These are phyloP conservation scores for Ascocoryne sarcoides DNA, from an alignment of 2,329 filamentous ascomycete genomes.

Conservation along the genomic window DNA sequence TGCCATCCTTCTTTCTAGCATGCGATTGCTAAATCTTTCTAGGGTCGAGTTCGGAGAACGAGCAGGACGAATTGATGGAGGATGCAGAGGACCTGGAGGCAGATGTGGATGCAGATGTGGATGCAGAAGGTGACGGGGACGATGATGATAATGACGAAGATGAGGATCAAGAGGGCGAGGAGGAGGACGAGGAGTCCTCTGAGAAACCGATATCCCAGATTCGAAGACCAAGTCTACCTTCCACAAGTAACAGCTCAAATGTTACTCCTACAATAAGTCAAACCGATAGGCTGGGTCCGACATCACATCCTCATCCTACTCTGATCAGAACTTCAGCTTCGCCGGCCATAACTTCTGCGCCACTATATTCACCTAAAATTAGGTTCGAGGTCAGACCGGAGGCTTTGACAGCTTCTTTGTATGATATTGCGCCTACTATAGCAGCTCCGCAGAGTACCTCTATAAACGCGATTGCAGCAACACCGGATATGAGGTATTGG, in stretches of 20 bases:
- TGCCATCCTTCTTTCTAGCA: no score
- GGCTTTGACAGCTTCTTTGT: slow-evolving; percentile 68
- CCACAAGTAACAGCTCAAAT: slow-evolving; percentile 24
- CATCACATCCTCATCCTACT: slow-evolving; percentile 24
- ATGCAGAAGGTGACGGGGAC: slow-evolving; percentile 28
- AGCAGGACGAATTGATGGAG: slow-evolving; percentile 52
- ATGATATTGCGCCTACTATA: slow-evolving; percentile 96
- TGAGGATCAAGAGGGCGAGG: slow-evolving; percentile 34
- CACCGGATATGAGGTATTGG: slow-evolving; percentile 89
- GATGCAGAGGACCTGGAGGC: slow-evolving; percentile 31
- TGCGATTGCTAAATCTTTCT: slow-evolving; percentile 6
- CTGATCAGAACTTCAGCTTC: slow-evolving; percentile 25
- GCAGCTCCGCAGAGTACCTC: slow-evolving; percentile 93
- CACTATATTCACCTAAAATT: slow-evolving; percentile 35
- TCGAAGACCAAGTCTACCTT: slow-evolving; percentile 21
- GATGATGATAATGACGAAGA: slow-evolving; percentile 39
- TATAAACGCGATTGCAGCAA: slow-evolving; percentile 85
- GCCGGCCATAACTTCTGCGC: slow-evolving; percentile 24
- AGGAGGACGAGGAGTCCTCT: slow-evolving; percentile 41
- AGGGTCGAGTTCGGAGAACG: slow-evolving; percentile 39
- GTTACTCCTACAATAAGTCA: slow-evolving; percentile 16
- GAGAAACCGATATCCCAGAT: slow-evolving; percentile 20
- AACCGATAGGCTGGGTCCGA: slow-evolving; percentile 23
- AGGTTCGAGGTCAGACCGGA: slow-evolving; percentile 65
- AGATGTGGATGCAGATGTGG: slow-evolving; percentile 26